Evolutionary conservation across 345 rosid species (phyloP), one percentile per base, ranked within the genome.

Genomic region (Corchorus capsularis): DNA sequence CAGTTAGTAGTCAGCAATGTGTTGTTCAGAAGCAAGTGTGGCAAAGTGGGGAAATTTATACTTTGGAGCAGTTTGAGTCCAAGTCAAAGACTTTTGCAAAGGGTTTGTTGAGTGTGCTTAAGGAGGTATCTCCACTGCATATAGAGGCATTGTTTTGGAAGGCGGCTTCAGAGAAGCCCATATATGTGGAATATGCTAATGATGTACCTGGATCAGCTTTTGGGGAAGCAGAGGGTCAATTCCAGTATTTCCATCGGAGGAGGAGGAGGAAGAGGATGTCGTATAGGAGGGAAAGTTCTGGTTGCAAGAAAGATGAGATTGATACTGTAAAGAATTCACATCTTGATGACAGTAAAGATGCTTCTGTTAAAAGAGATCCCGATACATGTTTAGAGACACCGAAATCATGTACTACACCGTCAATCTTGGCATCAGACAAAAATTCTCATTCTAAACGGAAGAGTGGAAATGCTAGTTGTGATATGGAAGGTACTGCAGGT

Each of bases 151-250:
- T 94, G 82, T 96, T 96, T 77, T 96, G 99, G 99, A 91, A 89
- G 84, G 86, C 89, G 4, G 91, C 97, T 74, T 90, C 80, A 1
- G 98, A 94, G 82, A 96, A 92, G 83, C 95, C 98, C 67, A 86
- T 92, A 67, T 86, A 86, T 74, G 86, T 96, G 69, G 99, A 96
- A 74, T 96, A 96, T 89, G 98, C 99, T n/a, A 96, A 96, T 80
- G 98, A 96, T 89, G 98, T 96, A 22, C 98, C 99, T 4, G 99
- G 99, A 14, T 94, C 99, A 9, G 98, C 80, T 68, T 96, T 96
- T 78, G 98, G 96, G 52, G 92, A 96, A 71, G 94, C 97, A 34
- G 91, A 89, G 73, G 89, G 89, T 57, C 88, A 86, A 61, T 85
- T 82, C 78, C 86, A 81, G 37, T 88, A 91, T 85, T 88, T 91